These are phyloP conservation scores for Mycena kentingensis DNA, from an alignment of 768 basidiomycete species.

Conservation along the genomic window DNA sequence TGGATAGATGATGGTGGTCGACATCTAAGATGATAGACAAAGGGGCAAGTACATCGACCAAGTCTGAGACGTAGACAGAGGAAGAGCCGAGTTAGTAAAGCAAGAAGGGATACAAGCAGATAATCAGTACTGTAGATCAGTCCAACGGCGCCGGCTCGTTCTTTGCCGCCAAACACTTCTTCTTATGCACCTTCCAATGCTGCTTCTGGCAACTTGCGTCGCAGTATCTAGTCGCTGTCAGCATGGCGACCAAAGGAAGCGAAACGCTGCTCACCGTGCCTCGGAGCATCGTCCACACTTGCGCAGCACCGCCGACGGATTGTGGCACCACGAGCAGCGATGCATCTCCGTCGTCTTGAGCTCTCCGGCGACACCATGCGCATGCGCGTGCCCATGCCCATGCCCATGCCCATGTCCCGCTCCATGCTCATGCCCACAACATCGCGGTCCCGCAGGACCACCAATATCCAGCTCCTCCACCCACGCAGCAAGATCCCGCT, in stretches of 20 bases:
- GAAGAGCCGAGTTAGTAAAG: too few species aligned
- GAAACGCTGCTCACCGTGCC: slow-evolving; percentile 15
- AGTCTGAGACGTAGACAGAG: too few species aligned
- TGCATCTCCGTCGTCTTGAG: slow-evolving; percentile 38
- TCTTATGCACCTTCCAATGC: slow-evolving; percentile 35
- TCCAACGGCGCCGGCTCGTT: too few species aligned
- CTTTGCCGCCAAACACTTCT: slow-evolving; percentile 21
- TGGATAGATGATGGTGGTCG: too few species aligned
- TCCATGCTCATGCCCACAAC: background rate
- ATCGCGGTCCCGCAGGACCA: background rate
- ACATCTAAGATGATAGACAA: too few species aligned
- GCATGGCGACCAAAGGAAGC: background rate
- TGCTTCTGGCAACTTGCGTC: slow-evolving; percentile 35
- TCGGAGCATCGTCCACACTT: slow-evolving; percentile 44
- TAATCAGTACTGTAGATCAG: too few species aligned
- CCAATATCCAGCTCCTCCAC: background rate
- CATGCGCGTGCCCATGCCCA: background rate
- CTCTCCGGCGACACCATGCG: background rate
- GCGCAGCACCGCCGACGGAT: slow-evolving; percentile 44
- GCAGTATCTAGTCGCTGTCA: slow-evolving; percentile 34
- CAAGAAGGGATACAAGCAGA: too few species aligned
- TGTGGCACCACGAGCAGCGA: slow-evolving; percentile 46
- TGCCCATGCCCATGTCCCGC: background rate
- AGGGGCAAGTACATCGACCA: too few species aligned
- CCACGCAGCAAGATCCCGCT: background rate